Evolutionary conservation across 345 rosid species (phyloP), one percentile per base, ranked within the genome.

Genomic region (Ceriops tagal): DNA sequence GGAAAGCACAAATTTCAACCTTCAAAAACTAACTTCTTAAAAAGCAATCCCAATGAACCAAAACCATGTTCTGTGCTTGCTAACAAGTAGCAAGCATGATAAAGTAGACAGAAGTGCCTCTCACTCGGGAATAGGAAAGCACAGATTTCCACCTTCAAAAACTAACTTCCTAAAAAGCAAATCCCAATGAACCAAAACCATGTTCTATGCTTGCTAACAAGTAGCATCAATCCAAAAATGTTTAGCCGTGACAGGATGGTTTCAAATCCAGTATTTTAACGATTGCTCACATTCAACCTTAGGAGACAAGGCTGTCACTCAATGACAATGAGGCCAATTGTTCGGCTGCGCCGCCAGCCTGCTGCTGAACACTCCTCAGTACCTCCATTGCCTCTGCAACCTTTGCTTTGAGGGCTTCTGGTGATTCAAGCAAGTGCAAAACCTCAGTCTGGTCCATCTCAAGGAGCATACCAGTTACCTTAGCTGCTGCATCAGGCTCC

Each of bases 361-460:
- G 86, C 71, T 79, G 87, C 70, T 80, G 87, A 62, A 91, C 97
- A 32, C 78, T 89, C 80, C 89, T 88, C 66, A 91, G 84, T 46
- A 93, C 98, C n/a, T 93, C 98, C 97, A 89, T 89, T 7, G 98
- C 98, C 76, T 93, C 97, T 0, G 88, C 90, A 53, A 93, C 98
- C 85, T 93, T 93, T 0, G 91, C 76, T 74, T 83, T 91, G 60
- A 93, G 88, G 68, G 97, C 92, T 57, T 91, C 97, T 3, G 98
- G 97, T 46, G 98, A 90, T 78, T 93, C 98, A 3, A 93, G 86
- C 83, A 93, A 80, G 84, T 91, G 98, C 66, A 93, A 68, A 68
- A 93, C 95, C 85, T 91, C 97, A 0, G 98, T 87, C 79, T 91
- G 96, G 43, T 93, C 98, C 98, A 93, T 93, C 77, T 93, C 98